Evolutionary conservation across 2,329 filamentous ascomycete genomes (phyloP), one percentile per base, ranked within the genome.

Genomic region (Trichoderma sp.): DNA sequence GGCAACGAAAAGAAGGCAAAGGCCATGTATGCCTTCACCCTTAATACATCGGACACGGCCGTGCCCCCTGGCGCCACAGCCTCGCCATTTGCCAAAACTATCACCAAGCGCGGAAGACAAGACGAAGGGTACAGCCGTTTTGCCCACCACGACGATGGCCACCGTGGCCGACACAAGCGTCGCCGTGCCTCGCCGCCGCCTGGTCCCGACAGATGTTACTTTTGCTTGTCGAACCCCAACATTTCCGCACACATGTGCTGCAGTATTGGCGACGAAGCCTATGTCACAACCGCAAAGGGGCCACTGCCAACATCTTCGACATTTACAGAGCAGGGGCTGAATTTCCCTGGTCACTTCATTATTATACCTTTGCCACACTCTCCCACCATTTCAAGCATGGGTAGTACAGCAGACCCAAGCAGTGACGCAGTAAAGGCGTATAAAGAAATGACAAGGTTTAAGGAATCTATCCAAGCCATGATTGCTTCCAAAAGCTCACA

Each of bases 251-350:
- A 99, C 79, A 91, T 99, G 79, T 90, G 97, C 74, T 91, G 91
- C 71, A 93, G 91, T 29, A 94, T 99, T 71, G 95, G 92, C 64
- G 89, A 93, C 19, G 91, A 97, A 69, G 86, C 89, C 64, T 98
- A 98, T 78, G 80, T 98, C 65, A 97, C 95, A 32, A 95, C 91
- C 27, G 93, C 95, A 68, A 97, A 97, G 78, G 95, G 95, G 0
- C 94, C 95, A 5, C 84, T 99, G 1, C 90, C 92, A 2, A 90
- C 89, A 2, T 79, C 86, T 0, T 81, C 86, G 8, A 94, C 90
- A 2, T 97, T 93, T 76, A 74, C 78, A 17, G 76, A 83, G 9
- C 82, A 89, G 0, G 86, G 87, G 5, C 84, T 98, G 5, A 81
- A 84, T 25, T 96, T 94, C 75, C 92, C 94, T 0, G 87, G 89